Evolutionary conservation across 345 rosid species (phyloP).

Genomic region (Atalantia buxifolia): DNA sequence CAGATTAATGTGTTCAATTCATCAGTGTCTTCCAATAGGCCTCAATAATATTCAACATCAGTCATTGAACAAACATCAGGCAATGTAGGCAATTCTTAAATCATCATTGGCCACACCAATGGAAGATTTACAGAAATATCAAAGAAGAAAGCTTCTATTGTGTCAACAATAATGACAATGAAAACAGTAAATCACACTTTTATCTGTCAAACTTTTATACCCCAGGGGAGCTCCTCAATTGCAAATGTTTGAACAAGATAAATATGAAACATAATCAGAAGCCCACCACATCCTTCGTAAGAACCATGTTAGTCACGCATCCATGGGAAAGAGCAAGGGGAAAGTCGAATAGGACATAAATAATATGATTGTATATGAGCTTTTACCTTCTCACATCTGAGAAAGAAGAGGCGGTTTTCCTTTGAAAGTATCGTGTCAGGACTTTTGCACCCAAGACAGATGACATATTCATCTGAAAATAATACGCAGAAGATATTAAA

Average conservation of each 20-base stretch:
- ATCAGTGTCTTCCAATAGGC: neutral
- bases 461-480: conserved; percentile 50
- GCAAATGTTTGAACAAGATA: neutral
- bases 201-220: neutral
- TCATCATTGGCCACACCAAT: conserved; percentile 7
- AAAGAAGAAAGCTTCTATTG: no score
- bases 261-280: neutral
- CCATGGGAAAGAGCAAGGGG: neutral
- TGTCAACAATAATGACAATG: neutral
- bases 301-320: neutral
- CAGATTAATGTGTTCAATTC: neutral
- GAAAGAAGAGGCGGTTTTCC: conserved; percentile 69
- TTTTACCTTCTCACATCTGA: conserved; percentile 71
- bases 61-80: conserved; percentile 8
- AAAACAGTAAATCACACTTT: neutral
- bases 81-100: neutral
- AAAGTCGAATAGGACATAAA: no score
- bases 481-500: neutral
- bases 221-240: neutral
- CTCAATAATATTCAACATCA: conserved; percentile 2
- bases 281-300: neutral
- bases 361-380: neutral
- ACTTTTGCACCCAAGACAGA: conserved; percentile 64
- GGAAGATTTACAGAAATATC: neutral
- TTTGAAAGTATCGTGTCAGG: conserved; percentile 71